These are phyloP conservation scores for Striga hermonthica DNA, from an alignment of 305 asterid genomes.

Conservation along the genomic window DNA sequence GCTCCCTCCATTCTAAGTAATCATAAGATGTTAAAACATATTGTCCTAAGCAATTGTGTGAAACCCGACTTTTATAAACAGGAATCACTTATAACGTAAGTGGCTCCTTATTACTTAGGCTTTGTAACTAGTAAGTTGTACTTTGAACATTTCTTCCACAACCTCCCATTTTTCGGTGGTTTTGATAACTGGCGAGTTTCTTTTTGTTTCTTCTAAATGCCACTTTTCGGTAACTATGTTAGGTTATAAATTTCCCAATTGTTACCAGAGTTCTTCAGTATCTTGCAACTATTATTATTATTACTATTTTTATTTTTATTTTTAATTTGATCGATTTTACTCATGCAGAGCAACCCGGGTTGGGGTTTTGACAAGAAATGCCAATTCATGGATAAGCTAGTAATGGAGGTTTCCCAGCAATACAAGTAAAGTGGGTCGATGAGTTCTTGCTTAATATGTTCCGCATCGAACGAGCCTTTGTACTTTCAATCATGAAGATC, in stretches of 20 bases:
- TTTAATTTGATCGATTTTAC: conserved; percentile 16
- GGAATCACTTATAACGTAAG: conserved; percentile 11
- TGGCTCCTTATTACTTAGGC: conserved; percentile 3
- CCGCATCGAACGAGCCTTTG: conserved; percentile 17
- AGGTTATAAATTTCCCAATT: neutral
- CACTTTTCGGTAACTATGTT: neutral
- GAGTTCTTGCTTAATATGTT: conserved; percentile 9
- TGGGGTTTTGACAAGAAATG: conserved; percentile 95
- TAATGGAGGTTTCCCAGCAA: conserved; percentile 57
- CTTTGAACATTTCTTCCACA: neutral
- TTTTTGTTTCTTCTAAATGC: conserved; percentile 15
- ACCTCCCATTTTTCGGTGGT: neutral
- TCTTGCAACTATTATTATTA: too few species aligned
- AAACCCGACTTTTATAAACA: neutral
- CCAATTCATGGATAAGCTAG: conserved; percentile 81
- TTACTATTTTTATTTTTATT: too few species aligned
- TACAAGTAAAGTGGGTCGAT: conserved; percentile 48
- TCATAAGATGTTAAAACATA: neutral
- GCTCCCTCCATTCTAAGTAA: too few species aligned
- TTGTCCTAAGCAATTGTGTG: neutral
- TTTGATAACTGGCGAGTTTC: neutral
- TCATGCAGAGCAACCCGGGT: conserved; percentile 88
- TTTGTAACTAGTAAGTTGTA: neutral
- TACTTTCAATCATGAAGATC: neutral
- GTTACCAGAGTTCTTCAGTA: neutral